A percentile compares a stretch with the other conserved stretches of the same genome.
Conservation (phyloP, 441 rosid species). For the Gossypium davidsonii region DNA sequence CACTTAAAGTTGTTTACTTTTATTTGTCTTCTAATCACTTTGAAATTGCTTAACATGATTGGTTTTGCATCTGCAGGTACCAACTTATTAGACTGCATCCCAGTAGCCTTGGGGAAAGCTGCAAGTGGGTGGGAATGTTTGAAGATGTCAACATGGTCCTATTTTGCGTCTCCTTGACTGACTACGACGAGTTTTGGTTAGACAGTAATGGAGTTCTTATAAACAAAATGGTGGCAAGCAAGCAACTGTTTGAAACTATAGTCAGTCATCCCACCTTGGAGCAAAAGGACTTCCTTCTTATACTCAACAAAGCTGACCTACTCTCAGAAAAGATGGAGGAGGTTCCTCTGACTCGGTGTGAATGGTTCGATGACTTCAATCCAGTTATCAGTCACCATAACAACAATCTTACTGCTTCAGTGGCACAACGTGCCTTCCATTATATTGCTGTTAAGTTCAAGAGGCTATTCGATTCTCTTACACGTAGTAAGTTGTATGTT, state of each 20-base stretch:
- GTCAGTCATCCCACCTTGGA: constrained; percentile 41
- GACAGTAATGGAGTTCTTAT: constrained; percentile 33
- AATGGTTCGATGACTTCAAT: constrained; percentile 54
- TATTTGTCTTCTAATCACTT: background rate
- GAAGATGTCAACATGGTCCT: constrained; percentile 50
- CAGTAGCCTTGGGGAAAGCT: constrained; percentile 46
- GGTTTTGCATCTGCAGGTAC: constrained; percentile 32
- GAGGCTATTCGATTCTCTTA: constrained; percentile 32
- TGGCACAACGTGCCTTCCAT: constrained; percentile 51
- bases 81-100: constrained; percentile 58
- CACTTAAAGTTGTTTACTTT: background rate
- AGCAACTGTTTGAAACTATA: constrained; percentile 37
- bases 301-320: constrained; percentile 56
- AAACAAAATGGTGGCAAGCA: constrained; percentile 64
- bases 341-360: constrained; percentile 40
- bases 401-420: constrained; percentile 5
- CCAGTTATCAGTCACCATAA: constrained; percentile 39
- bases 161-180: constrained; percentile 48
- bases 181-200: constrained; percentile 35
- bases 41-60: background rate
- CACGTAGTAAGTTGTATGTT: constrained; percentile 45
- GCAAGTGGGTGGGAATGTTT: constrained; percentile 59
- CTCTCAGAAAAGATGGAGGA: constrained; percentile 47
- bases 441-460: constrained; percentile 52
- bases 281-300: constrained; percentile 43